A percentile compares a stretch with the other conserved stretches of the same genome.
These are phyloP conservation scores for Termitomyces sp. DNA, from an alignment of 768 basidiomycete species.

Conservation along the genomic window DNA sequence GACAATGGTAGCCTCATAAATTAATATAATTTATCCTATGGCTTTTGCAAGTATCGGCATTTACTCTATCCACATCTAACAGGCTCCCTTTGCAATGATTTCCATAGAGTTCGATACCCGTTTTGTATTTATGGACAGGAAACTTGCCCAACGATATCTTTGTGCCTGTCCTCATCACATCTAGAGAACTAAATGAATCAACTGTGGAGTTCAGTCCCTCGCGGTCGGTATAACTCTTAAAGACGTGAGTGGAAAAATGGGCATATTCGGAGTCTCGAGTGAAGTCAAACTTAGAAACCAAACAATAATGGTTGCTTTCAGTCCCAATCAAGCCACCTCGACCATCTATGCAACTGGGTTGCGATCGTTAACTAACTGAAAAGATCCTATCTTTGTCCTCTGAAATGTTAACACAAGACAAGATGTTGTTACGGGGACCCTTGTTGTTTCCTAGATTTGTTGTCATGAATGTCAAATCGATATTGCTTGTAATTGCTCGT, in stretches of 20 bases:
- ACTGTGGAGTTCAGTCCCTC: too few species aligned
- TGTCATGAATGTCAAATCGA: too few species aligned
- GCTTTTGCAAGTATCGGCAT: slow-evolving; percentile 8
- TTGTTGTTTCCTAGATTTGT: background rate
- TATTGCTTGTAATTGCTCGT: background rate
- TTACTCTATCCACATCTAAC: slow-evolving; percentile 14
- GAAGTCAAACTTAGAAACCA: too few species aligned
- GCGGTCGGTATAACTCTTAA: too few species aligned
- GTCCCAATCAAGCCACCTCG: background rate
- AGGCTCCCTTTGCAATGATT: slow-evolving; percentile 1
- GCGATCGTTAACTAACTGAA: background rate
- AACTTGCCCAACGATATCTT: background rate
- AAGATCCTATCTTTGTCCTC: background rate
- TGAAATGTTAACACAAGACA: background rate
- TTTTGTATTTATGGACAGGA: slow-evolving; percentile 1
- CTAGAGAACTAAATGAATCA: background rate
- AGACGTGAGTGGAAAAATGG: too few species aligned
- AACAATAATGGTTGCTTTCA: too few species aligned
- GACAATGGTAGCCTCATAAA: slow-evolving; percentile 10
- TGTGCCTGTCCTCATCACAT: background rate
- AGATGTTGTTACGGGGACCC: background rate
- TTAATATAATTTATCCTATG: slow-evolving; percentile 8
- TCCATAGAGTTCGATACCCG: slow-evolving; percentile 12
- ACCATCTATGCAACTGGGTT: too few species aligned
- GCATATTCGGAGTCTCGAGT: too few species aligned